Evolutionary conservation across 2,329 filamentous ascomycete species (phyloP).

Genomic region (Botrytis byssoidea): DNA sequence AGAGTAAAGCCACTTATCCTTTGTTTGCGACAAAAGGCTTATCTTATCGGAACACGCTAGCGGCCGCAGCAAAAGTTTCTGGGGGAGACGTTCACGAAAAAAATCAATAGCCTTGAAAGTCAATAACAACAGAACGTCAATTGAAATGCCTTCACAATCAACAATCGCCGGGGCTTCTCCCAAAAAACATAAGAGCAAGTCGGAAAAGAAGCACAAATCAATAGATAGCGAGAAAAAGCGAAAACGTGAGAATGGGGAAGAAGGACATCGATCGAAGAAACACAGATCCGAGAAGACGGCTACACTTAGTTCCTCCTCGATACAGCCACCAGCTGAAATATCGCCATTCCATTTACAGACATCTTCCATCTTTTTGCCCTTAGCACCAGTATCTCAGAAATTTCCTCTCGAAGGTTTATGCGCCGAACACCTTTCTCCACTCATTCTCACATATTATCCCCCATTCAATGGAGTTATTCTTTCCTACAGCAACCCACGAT

Average conservation of each 20-base stretch:
- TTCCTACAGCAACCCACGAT: slow-evolving; percentile 65
- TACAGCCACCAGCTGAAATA: slow-evolving; percentile 34
- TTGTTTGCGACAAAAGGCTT: neutral
- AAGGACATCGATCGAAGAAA: slow-evolving; percentile 47
- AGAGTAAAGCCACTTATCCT: slow-evolving; percentile 20
- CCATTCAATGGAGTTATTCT: slow-evolving; percentile 72
- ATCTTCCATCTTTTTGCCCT: slow-evolving; percentile 74
- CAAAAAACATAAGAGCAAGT: slow-evolving; percentile 36
- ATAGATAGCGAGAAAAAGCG: slow-evolving; percentile 45
- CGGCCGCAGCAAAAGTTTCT: slow-evolving; percentile 22
- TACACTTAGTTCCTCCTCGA: slow-evolving; percentile 25
- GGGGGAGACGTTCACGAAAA: slow-evolving; percentile 8
- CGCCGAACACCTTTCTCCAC: slow-evolving; percentile 71
- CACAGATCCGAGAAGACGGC: slow-evolving; percentile 42
- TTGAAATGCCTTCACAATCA: slow-evolving; percentile 28
- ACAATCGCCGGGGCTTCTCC: slow-evolving; percentile 25
- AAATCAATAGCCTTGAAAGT: slow-evolving; percentile 11
- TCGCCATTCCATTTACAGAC: slow-evolving; percentile 79
- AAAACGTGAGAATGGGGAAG: slow-evolving; percentile 42
- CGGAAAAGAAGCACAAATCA: slow-evolving; percentile 40
- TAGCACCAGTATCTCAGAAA: slow-evolving; percentile 69
- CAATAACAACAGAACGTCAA: slow-evolving; percentile 30
- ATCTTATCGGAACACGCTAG: slow-evolving; percentile 20
- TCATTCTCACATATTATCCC: slow-evolving; percentile 74
- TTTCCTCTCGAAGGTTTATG: slow-evolving; percentile 69